Evolutionary conservation across 441 rosid genomes (phyloP).

Genomic region (Omphalea diandra): DNA sequence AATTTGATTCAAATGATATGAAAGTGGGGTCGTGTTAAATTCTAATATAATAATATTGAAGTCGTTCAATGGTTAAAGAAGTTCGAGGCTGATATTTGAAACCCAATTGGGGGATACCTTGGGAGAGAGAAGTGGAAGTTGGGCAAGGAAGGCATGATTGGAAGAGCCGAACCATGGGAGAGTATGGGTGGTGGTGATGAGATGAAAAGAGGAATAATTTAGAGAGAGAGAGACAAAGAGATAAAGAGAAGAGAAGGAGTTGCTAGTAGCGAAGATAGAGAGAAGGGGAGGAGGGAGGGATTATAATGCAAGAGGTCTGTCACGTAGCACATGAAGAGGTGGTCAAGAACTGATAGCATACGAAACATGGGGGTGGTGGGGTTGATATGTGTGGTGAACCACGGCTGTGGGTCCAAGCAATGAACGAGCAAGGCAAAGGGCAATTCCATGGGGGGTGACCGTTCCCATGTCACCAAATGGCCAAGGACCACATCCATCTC

Average conservation of each 20-base stretch:
- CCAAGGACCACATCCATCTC: too few species aligned
- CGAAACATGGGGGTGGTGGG: constrained; percentile 4
- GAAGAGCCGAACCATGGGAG: constrained; percentile 50
- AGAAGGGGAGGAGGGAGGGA: too few species aligned
- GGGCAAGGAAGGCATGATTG: constrained; percentile 49
- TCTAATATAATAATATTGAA: too few species aligned
- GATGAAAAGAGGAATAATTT: not conserved
- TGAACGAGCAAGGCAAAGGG: not conserved
- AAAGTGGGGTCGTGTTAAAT: too few species aligned
- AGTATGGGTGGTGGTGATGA: constrained; percentile 13
- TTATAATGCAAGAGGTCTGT: constrained; percentile 22
- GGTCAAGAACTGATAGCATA: not conserved
- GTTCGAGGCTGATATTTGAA: too few species aligned
- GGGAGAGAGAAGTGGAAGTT: constrained; percentile 41
- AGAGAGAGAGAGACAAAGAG: not conserved
- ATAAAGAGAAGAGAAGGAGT: too few species aligned
- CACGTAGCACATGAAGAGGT: constrained; percentile 33
- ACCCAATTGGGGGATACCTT: constrained; percentile 33
- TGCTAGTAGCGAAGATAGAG: too few species aligned
- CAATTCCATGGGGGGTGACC: not conserved
- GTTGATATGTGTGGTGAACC: not conserved
- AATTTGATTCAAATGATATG: too few species aligned
- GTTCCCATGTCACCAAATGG: not conserved
- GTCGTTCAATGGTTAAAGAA: too few species aligned
- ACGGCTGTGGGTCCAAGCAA: not conserved